These are phyloP conservation scores for Cynara cardunculus DNA, from an alignment of 129 eudicot species.

Conservation along the genomic window DNA sequence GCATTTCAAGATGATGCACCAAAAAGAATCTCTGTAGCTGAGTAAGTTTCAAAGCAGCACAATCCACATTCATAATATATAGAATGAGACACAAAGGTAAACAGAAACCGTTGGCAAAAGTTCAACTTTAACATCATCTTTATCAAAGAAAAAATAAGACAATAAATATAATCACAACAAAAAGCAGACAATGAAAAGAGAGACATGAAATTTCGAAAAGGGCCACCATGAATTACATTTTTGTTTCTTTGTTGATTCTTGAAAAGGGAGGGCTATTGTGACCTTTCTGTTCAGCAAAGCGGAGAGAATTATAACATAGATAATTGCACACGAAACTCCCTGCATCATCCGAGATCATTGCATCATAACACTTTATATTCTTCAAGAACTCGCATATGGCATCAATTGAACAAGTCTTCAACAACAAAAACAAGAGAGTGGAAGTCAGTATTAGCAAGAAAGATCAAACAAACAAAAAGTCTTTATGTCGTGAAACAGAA, in stretches of 20 bases:
- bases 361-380: conserved; percentile 41
- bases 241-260: conserved; percentile 47
- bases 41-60: too few relatives aligned
- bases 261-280: conserved; percentile 68
- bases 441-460: not conserved
- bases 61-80: too few relatives aligned
- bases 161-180: not conserved
- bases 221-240: conserved; percentile 51
- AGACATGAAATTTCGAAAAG: conserved; percentile 12
- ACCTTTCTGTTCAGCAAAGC: conserved; percentile 59
- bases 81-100: not conserved
- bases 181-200: not conserved
- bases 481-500: too few relatives aligned
- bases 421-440: conserved; percentile 1
- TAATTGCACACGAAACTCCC: conserved; percentile 75
- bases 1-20: not conserved
- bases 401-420: conserved; percentile 51
- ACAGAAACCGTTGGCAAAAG: not conserved
- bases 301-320: conserved; percentile 71
- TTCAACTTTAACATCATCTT: not conserved
- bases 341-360: conserved; percentile 49
- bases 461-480: not conserved
- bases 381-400: conserved; percentile 41
- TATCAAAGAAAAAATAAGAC: not conserved
- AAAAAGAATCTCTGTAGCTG: too few relatives aligned